These are phyloP conservation scores for Aspergillus oerlinghausenensis DNA, from an alignment of 2,329 filamentous ascomycete species.

Conservation along the genomic window DNA sequence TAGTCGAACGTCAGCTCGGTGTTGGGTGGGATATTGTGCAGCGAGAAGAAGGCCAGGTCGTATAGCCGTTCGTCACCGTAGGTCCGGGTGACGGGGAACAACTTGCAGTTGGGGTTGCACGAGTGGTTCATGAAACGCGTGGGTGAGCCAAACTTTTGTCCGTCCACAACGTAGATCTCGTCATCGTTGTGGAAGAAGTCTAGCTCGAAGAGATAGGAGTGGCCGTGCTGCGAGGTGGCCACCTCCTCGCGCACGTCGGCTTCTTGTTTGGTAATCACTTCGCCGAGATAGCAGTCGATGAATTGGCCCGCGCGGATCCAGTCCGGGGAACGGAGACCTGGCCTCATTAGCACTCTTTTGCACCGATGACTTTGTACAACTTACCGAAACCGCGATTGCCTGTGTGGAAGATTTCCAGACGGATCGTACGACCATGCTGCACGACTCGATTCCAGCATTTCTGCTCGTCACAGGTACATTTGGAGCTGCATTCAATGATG, in stretches of 20 bases:
- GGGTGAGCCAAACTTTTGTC: conserved; percentile 37
- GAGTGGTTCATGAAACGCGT: conserved; percentile 48
- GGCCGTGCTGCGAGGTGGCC: conserved; percentile 18
- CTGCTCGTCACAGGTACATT: conserved; percentile 30
- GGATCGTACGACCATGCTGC: conserved; percentile 35
- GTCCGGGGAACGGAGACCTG: conserved; percentile 38
- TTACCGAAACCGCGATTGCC: conserved; percentile 39
- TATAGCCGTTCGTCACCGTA: conserved; percentile 41
- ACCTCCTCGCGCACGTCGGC: conserved; percentile 37
- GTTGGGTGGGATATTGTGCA: conserved; percentile 36
- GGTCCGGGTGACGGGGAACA: conserved; percentile 39
- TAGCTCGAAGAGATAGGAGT: conserved; percentile 41
- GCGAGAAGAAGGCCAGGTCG: conserved; percentile 45
- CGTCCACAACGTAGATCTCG: conserved; percentile 40
- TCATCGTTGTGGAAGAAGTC: conserved; percentile 34
- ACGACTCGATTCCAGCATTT: conserved; percentile 42
- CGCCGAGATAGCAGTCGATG: conserved; percentile 44
- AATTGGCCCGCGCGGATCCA: conserved; percentile 40
- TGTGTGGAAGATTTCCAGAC: conserved; percentile 42
- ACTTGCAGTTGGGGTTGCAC: conserved; percentile 45
- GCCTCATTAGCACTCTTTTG: background rate
- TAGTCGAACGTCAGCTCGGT: conserved; percentile 48
- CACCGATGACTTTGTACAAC: background rate
- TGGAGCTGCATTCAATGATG: conserved; percentile 39
- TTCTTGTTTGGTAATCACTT: conserved; percentile 36